Percentiles rank a stretch among this genome's conserved stretches.
phyloP scores from a whole-genome alignment of 2,329 filamentous ascomycete genomes.

The Trichoderma semiorbis region DNA sequence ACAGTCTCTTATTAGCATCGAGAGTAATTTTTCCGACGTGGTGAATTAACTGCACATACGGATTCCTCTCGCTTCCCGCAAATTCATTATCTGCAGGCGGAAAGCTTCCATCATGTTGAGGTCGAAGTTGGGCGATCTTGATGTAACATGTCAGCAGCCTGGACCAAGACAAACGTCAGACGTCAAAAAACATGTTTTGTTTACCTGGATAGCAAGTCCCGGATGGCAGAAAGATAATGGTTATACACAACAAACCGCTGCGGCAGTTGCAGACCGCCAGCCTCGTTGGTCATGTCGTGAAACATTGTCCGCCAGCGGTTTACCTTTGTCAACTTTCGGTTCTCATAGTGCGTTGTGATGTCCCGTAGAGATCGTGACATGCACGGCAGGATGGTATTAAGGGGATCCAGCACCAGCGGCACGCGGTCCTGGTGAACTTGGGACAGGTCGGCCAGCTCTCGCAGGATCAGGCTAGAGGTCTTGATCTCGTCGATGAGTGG shows the following conservation, averaged over 20 bases:
- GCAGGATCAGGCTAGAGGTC: slow-evolving; percentile 43
- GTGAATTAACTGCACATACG: slow-evolving; percentile 34
- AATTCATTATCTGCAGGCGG: slow-evolving; percentile 45
- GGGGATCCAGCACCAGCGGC: slow-evolving; percentile 50
- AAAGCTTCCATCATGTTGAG: slow-evolving; percentile 51
- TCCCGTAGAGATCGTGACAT: slow-evolving; percentile 51
- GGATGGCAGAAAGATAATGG: slow-evolving; percentile 48
- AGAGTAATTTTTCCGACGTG: not conserved
- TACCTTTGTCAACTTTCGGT: slow-evolving; percentile 45
- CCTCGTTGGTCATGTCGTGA: slow-evolving; percentile 52
- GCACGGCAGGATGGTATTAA: slow-evolving; percentile 55
- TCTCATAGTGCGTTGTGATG: slow-evolving; percentile 50
- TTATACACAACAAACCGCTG: slow-evolving; percentile 56
- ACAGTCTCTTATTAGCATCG: not conserved
- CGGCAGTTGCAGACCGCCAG: slow-evolving; percentile 47
- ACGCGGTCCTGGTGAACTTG: slow-evolving; percentile 50
- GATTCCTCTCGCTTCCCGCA: slow-evolving; percentile 53
- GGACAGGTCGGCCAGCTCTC: slow-evolving; percentile 53
- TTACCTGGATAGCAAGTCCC: slow-evolving; percentile 51
- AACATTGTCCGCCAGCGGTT: slow-evolving; percentile 59
- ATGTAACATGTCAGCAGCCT: slow-evolving; percentile 20
- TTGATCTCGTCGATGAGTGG: slow-evolving; percentile 47
- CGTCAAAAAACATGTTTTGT: slow-evolving; percentile 20
- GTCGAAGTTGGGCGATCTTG: slow-evolving; percentile 49
- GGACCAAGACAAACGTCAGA: not conserved